These are phyloP conservation scores for Paxillus ammoniavirescens DNA, from an alignment of 768 basidiomycete species.

Conservation along the genomic window DNA sequence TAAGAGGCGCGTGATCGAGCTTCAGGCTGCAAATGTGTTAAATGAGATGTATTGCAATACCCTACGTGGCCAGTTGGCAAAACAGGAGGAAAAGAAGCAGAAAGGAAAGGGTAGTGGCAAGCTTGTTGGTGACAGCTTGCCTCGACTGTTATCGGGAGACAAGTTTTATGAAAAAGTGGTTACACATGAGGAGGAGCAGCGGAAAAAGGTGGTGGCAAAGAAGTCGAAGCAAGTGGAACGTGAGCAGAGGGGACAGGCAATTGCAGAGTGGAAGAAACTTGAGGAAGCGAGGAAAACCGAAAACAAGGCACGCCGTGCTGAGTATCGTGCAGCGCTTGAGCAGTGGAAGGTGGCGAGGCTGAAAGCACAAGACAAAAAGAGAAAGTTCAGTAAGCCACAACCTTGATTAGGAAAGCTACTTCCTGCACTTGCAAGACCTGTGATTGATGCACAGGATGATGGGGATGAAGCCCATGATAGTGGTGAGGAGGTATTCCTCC, in stretches of 20 bases:
- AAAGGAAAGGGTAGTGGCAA: neutral
- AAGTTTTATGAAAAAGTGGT: slow-evolving; percentile 7
- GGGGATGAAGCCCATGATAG: neutral
- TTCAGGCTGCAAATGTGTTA: slow-evolving; percentile 1
- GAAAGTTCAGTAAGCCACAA: neutral
- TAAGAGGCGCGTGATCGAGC: neutral
- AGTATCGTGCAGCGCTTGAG: neutral
- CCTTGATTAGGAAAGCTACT: neutral
- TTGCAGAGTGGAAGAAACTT: neutral
- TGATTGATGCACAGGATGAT: neutral
- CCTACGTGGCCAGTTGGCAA: neutral
- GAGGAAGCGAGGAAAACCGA: neutral
- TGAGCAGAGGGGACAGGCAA: neutral
- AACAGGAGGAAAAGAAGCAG: neutral
- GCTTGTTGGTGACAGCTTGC: slow-evolving; percentile 1
- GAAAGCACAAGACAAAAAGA: neutral
- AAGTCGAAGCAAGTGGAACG: neutral
- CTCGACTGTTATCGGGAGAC: neutral
- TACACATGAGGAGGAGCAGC: neutral
- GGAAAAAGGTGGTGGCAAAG: neutral
- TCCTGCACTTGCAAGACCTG: neutral
- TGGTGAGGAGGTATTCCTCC: neutral
- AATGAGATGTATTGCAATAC: slow-evolving; percentile 3
- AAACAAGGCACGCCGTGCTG: neutral
- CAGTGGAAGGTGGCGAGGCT: neutral